phyloP scores from a whole-genome alignment of 2,329 filamentous ascomycete genomes.

The Phoma sp. region DNA sequence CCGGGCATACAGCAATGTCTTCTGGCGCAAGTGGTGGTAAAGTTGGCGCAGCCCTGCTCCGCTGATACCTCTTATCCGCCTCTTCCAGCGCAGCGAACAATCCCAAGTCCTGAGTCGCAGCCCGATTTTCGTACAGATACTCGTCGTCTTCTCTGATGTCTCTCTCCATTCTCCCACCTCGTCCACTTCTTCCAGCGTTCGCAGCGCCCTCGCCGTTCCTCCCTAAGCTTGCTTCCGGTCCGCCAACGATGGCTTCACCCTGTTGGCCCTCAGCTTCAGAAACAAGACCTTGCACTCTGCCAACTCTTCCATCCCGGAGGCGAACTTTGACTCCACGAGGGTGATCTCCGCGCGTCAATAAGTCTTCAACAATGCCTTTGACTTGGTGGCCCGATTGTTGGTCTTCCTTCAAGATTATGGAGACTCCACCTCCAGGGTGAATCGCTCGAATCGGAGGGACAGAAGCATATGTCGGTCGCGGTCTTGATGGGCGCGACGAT shows the following conservation, averaged over 20 bases:
- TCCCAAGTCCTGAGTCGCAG: conserved; percentile 15
- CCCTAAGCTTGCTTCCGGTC: conserved; percentile 30
- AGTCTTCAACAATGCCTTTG: conserved; percentile 68
- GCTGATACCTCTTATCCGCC: conserved; percentile 36
- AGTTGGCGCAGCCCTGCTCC: conserved; percentile 34
- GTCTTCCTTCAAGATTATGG: conserved; percentile 78
- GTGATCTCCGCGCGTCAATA: conserved; percentile 77
- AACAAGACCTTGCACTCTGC: conserved; percentile 72
- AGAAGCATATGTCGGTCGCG: conserved; percentile 19
- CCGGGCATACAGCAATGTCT: conserved; percentile 61
- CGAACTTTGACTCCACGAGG: conserved; percentile 82
- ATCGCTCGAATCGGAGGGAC: conserved; percentile 47
- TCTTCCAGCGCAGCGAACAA: conserved; percentile 37
- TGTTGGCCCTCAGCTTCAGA: conserved; percentile 25
- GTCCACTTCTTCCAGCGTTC: conserved; percentile 13
- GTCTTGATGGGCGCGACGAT: conserved; percentile 10
- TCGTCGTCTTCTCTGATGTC: conserved; percentile 41
- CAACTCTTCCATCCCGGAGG: conserved; percentile 73
- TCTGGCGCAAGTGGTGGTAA: conserved; percentile 25
- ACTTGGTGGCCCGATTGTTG: conserved; percentile 78
- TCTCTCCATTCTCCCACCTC: conserved; percentile 29
- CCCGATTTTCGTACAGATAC: conserved; percentile 39
- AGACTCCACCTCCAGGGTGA: conserved; percentile 69
- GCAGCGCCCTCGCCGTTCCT: conserved; percentile 33
- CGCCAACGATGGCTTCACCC: conserved; percentile 39